Conservation (phyloP, 129 eudicot species). For the Erigeron canadensis region DNA sequence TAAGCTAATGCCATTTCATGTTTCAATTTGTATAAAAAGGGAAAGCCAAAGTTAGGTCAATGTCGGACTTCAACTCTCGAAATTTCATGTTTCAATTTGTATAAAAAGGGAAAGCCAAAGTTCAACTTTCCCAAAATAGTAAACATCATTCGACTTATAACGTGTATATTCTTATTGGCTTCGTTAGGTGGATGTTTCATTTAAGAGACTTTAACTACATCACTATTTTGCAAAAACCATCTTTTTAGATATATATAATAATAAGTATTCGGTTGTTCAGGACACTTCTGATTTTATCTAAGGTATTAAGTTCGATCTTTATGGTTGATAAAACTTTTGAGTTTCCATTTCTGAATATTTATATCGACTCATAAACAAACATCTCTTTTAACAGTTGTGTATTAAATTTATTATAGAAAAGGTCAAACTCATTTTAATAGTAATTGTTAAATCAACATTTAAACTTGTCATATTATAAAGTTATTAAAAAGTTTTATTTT, state of each 20-base stretch:
- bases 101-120: constrained; percentile 32
- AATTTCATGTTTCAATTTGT: constrained; percentile 29
- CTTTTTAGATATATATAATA: background rate
- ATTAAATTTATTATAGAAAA: too few relatives aligned
- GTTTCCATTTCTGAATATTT: too few relatives aligned
- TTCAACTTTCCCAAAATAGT: constrained; percentile 40
- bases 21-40: constrained; percentile 20
- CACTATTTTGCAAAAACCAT: too few relatives aligned
- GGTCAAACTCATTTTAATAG: too few relatives aligned
- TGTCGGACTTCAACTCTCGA: constrained; percentile 36
- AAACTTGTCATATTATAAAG: too few relatives aligned
- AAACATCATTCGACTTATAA: constrained; percentile 29
- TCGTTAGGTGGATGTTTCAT: constrained; percentile 44
- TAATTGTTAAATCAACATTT: too few relatives aligned
- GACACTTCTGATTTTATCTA: too few relatives aligned
- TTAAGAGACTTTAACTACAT: background rate
- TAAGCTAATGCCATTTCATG: too few relatives aligned
- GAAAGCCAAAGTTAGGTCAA: constrained; percentile 52
- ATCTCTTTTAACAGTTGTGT: too few relatives aligned
- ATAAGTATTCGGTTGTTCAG: background rate
- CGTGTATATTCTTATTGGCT: constrained; percentile 28
- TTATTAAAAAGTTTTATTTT: too few relatives aligned
- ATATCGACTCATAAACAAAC: too few relatives aligned
- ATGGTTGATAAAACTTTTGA: too few relatives aligned
- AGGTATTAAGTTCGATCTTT: background rate